Percentiles rank a stretch among this genome's conserved stretches.
Conservation (phyloP, 345 rosid species). For the Arabidopsis arenosa region DNA sequence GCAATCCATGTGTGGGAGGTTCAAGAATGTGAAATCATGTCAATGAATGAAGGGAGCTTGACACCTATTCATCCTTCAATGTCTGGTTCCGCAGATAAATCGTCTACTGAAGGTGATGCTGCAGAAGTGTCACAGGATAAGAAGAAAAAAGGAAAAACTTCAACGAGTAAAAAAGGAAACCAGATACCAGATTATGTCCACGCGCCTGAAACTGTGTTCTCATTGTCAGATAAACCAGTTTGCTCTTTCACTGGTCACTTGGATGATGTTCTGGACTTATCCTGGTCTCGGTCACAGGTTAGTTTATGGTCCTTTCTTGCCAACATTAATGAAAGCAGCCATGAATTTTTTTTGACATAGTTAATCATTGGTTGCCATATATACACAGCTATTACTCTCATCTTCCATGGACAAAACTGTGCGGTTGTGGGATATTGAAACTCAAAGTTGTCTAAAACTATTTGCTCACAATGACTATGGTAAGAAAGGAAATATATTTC, state of each 20-base stretch:
- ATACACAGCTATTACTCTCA: conserved; percentile 83
- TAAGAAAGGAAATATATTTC: conserved; percentile 26
- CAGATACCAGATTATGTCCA: conserved; percentile 82
- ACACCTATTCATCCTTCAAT: conserved; percentile 68
- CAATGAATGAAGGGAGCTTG: conserved; percentile 68
- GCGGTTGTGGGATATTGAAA: conserved; percentile 88
- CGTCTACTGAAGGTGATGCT: conserved; percentile 43
- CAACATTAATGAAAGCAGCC: conserved; percentile 13
- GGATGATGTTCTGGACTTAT: conserved; percentile 90
- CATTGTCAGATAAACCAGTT: conserved; percentile 76
- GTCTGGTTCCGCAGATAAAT: conserved; percentile 43
- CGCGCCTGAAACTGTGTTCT: conserved; percentile 81
- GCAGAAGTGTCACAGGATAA: conserved; percentile 45
- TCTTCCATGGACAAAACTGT: conserved; percentile 99
- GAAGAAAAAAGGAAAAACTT: conserved; percentile 72
- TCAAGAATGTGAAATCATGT: conserved; percentile 78
- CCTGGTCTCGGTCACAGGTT: conserved; percentile 95
- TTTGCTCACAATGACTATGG: conserved; percentile 98
- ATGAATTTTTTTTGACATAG: neutral
- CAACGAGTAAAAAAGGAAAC: conserved; percentile 49
- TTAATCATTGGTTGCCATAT: conserved; percentile 20
- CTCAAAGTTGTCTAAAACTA: conserved; percentile 72
- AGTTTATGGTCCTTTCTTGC: conserved; percentile 32
- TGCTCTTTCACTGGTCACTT: conserved; percentile 87
- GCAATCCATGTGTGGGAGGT: conserved; percentile 90